Evolutionary conservation across 2,329 filamentous ascomycete species (phyloP).

Genomic region (Stromatinia cepivora): DNA sequence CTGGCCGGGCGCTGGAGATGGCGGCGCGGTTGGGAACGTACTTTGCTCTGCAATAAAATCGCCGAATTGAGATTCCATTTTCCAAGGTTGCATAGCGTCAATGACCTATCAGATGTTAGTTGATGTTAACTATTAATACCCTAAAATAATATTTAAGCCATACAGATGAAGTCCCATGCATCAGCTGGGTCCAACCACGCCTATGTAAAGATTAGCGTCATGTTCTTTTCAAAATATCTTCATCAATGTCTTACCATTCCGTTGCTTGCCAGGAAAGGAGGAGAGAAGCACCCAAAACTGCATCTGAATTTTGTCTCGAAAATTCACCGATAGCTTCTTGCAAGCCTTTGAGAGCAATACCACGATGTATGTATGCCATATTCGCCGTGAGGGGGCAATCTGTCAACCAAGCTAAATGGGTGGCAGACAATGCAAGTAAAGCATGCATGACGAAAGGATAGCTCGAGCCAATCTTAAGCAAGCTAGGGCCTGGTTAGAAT

Average conservation of each 20-base stretch:
- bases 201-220: constrained; percentile 49
- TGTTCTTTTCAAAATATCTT: constrained; percentile 32
- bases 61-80: constrained; percentile 82
- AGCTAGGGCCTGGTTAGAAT: constrained; percentile 49
- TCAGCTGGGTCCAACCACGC: constrained; percentile 89
- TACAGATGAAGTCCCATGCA: constrained; percentile 88
- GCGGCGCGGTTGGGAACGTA: constrained; percentile 67
- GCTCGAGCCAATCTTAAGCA: constrained; percentile 77
- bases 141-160: constrained; percentile 42
- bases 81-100: constrained; percentile 88
- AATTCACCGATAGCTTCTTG: constrained; percentile 86
- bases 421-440: constrained; percentile 89
- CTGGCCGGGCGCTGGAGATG: constrained; percentile 61
- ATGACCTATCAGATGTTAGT: constrained; percentile 63
- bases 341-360: constrained; percentile 80
- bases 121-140: constrained; percentile 14
- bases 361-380: constrained; percentile 86
- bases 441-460: constrained; percentile 93
- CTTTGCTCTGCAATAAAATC: constrained; percentile 80
- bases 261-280: constrained; percentile 94
- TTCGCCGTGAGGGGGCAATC: constrained; percentile 82
- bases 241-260: constrained; percentile 71
- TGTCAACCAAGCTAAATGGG: constrained; percentile 87
- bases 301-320: constrained; percentile 83
- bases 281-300: constrained; percentile 85